phyloP scores from a whole-genome alignment of 176 grass and related monocot species.

The Oryza meyeriana region DNA sequence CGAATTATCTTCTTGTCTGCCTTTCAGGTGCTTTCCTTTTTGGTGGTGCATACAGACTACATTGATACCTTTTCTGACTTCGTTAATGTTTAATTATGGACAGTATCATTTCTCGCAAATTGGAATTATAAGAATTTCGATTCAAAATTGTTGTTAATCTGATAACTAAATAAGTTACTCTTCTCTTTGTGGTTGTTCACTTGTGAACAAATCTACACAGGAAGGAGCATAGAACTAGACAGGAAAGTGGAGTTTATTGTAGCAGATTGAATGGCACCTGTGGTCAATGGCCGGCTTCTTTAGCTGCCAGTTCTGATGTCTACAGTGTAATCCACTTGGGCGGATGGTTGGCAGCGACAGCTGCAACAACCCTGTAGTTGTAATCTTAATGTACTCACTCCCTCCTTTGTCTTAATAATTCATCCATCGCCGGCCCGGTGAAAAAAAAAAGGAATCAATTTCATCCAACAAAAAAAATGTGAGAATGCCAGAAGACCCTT shows the following conservation, averaged over 20 bases:
- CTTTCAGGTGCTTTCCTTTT: background rate
- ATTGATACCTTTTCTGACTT: background rate
- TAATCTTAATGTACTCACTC: too few species aligned
- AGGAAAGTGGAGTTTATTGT: too few species aligned
- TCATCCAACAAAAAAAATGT: constrained; percentile 31
- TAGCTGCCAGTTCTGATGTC: too few species aligned
- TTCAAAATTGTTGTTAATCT: constrained; percentile 5
- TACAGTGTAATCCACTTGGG: too few species aligned
- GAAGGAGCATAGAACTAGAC: constrained; percentile 34
- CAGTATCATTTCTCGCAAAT: background rate
- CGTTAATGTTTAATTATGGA: constrained; percentile 2
- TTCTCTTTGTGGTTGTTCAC: constrained; percentile 18
- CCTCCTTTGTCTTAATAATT: too few species aligned
- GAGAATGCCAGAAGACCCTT: constrained; percentile 42
- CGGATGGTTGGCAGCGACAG: too few species aligned
- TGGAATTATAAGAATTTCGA: background rate
- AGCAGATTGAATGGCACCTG: too few species aligned
- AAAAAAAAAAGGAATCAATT: constrained; percentile 27
- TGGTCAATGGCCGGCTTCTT: too few species aligned
- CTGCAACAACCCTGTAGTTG: too few species aligned
- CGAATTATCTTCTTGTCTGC: background rate
- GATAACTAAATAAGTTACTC: constrained; percentile 10
- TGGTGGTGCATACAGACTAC: background rate
- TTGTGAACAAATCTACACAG: constrained; percentile 43
- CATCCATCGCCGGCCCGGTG: too few species aligned